Conservation (phyloP, 169 alveolate species). For the Blepharisma undulans region DNA sequence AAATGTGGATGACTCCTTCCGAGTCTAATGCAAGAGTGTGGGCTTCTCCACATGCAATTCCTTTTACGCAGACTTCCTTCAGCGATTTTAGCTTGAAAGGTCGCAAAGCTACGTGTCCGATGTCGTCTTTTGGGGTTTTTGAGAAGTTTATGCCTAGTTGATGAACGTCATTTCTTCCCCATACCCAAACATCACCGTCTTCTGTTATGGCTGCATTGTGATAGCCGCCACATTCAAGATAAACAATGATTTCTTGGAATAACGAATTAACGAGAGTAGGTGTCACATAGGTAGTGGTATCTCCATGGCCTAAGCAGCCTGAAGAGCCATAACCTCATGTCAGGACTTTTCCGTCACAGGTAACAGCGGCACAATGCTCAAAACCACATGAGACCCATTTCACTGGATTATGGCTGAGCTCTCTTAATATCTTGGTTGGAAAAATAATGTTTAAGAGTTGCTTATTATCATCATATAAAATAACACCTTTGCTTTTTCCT, state of each 20-base stretch:
- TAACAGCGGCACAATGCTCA: constrained; percentile 59
- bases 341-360: constrained; percentile 45
- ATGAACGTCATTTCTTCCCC: constrained; percentile 91
- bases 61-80: constrained; percentile 44
- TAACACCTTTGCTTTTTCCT: neutral
- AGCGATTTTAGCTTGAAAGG: constrained; percentile 35
- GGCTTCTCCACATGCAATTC: constrained; percentile 80
- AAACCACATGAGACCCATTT: constrained; percentile 55
- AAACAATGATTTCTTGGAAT: constrained; percentile 46
- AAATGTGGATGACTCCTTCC: constrained; percentile 69
- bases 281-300: constrained; percentile 35
- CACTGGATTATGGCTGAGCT: neutral
- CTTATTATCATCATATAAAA: neutral
- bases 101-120: constrained; percentile 37
- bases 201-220: constrained; percentile 87
- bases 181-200: constrained; percentile 81
- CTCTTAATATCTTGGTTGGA: neutral
- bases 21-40: constrained; percentile 67
- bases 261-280: constrained; percentile 47
- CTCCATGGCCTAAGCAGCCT: constrained; percentile 67
- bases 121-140: constrained; percentile 39
- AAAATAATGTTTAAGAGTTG: constrained; percentile 24
- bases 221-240: constrained; percentile 89
- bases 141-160: constrained; percentile 46
- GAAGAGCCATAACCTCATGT: constrained; percentile 75